Conservation (phyloP, 176 grass and related monocot genomes). For the Thinopyrum elongatum region DNA sequence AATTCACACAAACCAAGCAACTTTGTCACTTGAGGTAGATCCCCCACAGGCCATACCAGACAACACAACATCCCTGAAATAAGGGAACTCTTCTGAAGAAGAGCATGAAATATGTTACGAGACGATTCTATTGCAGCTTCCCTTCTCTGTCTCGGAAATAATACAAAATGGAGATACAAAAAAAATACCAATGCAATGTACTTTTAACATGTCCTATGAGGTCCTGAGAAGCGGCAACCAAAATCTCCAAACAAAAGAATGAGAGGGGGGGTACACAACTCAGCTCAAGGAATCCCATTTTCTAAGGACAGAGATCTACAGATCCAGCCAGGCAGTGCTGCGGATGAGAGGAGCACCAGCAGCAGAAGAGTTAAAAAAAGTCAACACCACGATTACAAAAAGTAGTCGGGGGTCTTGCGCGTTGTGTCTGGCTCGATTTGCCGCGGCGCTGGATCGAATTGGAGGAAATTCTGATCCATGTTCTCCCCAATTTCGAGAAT, state of each 20-base stretch:
- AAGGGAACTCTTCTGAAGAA: not conserved
- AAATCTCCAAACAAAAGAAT: conserved; percentile 62
- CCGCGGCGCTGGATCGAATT: conserved; percentile 64
- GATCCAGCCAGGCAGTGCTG: conserved; percentile 6
- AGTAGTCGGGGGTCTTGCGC: conserved; percentile 78
- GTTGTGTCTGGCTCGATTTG: conserved; percentile 64
- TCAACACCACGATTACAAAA: conserved; percentile 42
- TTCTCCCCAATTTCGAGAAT: conserved; percentile 75
- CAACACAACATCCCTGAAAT: not conserved
- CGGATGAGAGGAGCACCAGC: not conserved
- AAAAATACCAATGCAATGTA: conserved; percentile 30
- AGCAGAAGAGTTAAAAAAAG: not conserved
- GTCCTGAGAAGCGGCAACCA: conserved; percentile 58
- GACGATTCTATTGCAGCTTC: conserved; percentile 43
- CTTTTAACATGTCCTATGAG: conserved; percentile 43
- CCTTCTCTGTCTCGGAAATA: conserved; percentile 36
- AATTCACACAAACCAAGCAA: not conserved
- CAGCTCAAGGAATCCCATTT: conserved; percentile 25
- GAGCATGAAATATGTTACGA: not conserved
- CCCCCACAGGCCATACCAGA: not conserved
- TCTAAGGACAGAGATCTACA: conserved; percentile 56
- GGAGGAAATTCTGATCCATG: conserved; percentile 78
- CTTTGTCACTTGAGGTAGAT: not conserved
- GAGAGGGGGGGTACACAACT: conserved; percentile 29
- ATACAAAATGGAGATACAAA: conserved; percentile 47